Percentiles rank a stretch among this genome's conserved stretches.
These are phyloP conservation scores for Zizania latifolia DNA, from an alignment of 176 grass and related monocot species.

Conservation along the genomic window DNA sequence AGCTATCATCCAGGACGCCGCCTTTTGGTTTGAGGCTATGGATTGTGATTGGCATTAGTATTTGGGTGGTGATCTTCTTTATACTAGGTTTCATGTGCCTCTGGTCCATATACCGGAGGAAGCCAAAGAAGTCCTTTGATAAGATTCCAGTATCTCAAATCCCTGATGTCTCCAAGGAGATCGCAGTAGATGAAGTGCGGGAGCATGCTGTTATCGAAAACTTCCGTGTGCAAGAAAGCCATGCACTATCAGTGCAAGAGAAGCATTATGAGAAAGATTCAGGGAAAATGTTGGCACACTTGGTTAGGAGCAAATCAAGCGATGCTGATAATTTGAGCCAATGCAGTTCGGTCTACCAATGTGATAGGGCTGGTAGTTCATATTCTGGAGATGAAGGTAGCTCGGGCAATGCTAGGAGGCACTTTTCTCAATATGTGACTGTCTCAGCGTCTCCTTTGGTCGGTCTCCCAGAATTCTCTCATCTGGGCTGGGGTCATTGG, in stretches of 20 bases:
- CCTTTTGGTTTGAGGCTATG: not conserved
- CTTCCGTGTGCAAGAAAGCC: slow-evolving; percentile 29
- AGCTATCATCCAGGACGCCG: not conserved
- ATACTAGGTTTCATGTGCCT: slow-evolving; percentile 50
- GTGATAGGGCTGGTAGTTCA: slow-evolving; percentile 37
- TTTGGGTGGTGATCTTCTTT: slow-evolving; percentile 39
- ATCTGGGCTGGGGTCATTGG: not conserved
- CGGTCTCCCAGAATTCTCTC: not conserved
- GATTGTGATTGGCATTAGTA: not conserved
- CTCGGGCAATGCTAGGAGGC: not conserved
- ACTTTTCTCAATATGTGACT: not conserved
- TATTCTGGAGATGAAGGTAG: not conserved
- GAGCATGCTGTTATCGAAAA: slow-evolving; percentile 32
- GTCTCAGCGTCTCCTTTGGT: not conserved
- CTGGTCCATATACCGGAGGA: slow-evolving; percentile 46
- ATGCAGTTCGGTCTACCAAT: slow-evolving; percentile 49
- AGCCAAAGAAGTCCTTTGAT: slow-evolving; percentile 33
- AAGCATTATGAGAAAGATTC: not conserved
- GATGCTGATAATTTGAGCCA: slow-evolving; percentile 25
- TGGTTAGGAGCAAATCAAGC: not conserved
- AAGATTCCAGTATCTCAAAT: slow-evolving; percentile 50
- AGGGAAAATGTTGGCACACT: not conserved
- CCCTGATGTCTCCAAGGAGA: slow-evolving; percentile 59
- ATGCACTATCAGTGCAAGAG: slow-evolving; percentile 5
- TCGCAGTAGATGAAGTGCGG: slow-evolving; percentile 45